Conservation (phyloP, 805 yeast genomes). For the Candida nonsorbophila region DNA sequence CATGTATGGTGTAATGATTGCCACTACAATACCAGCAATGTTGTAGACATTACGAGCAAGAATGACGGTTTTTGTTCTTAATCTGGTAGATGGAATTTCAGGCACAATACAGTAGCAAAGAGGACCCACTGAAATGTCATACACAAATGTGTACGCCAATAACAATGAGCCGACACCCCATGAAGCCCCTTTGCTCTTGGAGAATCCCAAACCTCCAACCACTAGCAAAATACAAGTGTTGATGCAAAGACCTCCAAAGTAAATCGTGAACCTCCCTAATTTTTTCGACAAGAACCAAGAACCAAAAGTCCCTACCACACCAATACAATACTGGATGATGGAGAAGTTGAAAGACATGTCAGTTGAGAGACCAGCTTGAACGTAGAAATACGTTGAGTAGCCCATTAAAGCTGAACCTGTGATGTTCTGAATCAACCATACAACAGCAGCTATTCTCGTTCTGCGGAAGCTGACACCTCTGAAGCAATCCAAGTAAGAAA, state of each 20-base stretch:
- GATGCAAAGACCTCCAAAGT: constrained; percentile 26
- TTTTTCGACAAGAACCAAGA: constrained; percentile 37
- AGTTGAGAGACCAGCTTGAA: constrained; percentile 40
- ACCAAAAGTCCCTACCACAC: constrained; percentile 33
- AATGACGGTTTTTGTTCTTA: constrained; percentile 28
- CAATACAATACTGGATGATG: constrained; percentile 38
- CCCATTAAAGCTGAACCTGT: constrained; percentile 41
- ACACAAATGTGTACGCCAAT: constrained; percentile 36
- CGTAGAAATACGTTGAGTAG: constrained; percentile 44
- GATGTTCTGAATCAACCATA: constrained; percentile 40
- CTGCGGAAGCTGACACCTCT: constrained; percentile 40
- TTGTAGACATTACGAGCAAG: constrained; percentile 31
- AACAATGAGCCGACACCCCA: constrained; percentile 44
- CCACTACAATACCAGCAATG: constrained; percentile 21
- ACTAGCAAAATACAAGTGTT: constrained; percentile 26
- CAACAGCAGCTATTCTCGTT: constrained; percentile 41
- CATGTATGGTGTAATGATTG: constrained; percentile 30
- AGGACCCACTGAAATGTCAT: constrained; percentile 35
- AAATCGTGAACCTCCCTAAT: constrained; percentile 34
- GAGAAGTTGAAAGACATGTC: constrained; percentile 39
- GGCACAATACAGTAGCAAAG: constrained; percentile 29
- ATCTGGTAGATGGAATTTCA: constrained; percentile 23
- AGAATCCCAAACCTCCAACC: constrained; percentile 36
- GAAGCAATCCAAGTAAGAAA: constrained; percentile 38
- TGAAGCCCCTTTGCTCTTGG: constrained; percentile 16